These are phyloP conservation scores for Lactarius indigo DNA, from an alignment of 768 basidiomycete species.

Conservation along the genomic window DNA sequence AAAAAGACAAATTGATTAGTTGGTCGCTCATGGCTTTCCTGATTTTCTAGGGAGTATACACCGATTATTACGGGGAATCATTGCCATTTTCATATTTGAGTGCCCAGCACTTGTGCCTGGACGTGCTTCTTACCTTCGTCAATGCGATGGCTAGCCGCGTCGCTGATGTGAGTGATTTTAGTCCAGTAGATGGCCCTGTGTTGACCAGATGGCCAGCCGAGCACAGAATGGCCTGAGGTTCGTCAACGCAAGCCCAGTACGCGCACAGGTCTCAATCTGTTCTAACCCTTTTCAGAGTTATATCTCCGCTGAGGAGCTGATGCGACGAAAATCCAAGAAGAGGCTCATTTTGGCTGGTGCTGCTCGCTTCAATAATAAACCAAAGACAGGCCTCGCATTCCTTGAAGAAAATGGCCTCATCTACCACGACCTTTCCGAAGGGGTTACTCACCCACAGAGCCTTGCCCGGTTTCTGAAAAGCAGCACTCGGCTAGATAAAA, in stretches of 20 bases:
- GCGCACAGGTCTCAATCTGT: neutral
- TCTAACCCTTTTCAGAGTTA: slow-evolving; percentile 42
- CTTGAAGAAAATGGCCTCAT: slow-evolving; percentile 92
- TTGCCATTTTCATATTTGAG: slow-evolving; percentile 66
- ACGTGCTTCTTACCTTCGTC: slow-evolving; percentile 81
- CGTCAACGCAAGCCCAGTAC: slow-evolving; percentile 27
- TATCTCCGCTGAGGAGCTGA: slow-evolving; percentile 53
- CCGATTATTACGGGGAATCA: slow-evolving; percentile 54
- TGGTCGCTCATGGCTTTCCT: slow-evolving; percentile 9
- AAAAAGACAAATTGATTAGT: neutral
- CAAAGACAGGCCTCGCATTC: slow-evolving; percentile 85
- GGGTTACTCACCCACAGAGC: slow-evolving; percentile 55
- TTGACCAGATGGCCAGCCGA: slow-evolving; percentile 28
- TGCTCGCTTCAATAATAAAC: slow-evolving; percentile 86
- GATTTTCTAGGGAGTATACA: slow-evolving; percentile 68
- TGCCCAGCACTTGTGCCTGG: slow-evolving; percentile 83
- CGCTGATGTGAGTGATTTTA: slow-evolving; percentile 40
- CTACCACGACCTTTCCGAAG: slow-evolving; percentile 57
- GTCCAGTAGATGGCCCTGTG: neutral
- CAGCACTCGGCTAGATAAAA: slow-evolving; percentile 85
- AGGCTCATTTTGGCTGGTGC: slow-evolving; percentile 81
- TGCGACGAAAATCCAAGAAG: slow-evolving; percentile 77
- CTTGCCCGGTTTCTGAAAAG: slow-evolving; percentile 85
- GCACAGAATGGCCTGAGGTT: slow-evolving; percentile 63
- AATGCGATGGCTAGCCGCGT: slow-evolving; percentile 79